Percentiles rank a stretch among this genome's conserved stretches.
These are phyloP conservation scores for Epichloe baconii DNA, from an alignment of 2,329 filamentous ascomycete species.

Conservation along the genomic window DNA sequence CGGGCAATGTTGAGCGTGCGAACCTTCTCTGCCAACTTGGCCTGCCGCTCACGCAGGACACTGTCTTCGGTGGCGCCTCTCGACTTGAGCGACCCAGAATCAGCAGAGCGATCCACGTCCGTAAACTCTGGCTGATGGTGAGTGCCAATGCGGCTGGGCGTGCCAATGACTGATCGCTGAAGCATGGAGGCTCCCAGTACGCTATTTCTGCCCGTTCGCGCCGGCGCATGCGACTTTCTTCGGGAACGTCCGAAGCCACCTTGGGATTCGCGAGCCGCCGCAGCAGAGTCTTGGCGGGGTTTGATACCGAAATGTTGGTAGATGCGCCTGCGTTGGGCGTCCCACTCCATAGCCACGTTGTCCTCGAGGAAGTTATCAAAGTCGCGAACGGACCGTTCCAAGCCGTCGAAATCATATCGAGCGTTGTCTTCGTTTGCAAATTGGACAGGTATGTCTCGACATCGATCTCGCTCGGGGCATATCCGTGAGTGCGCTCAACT, in stretches of 20 bases:
- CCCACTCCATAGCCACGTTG: conserved; percentile 91
- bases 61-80: conserved; percentile 51
- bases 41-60: conserved; percentile 71
- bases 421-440: conserved; percentile 77
- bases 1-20: conserved; percentile 65
- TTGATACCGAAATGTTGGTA: conserved; percentile 94
- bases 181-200: conserved; percentile 49
- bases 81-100: conserved; percentile 29
- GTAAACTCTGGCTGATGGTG: conserved; percentile 50
- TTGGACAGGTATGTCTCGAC: conserved; percentile 72
- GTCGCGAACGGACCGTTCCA: conserved; percentile 77
- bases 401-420: conserved; percentile 83
- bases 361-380: conserved; percentile 93
- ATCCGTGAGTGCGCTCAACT: conserved; percentile 29
- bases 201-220: conserved; percentile 36
- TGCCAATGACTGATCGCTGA: conserved; percentile 77
- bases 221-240: conserved; percentile 33
- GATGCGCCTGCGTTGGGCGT: conserved; percentile 80
- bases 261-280: conserved; percentile 32
- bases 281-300: conserved; percentile 34
- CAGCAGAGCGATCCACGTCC: conserved; percentile 49
- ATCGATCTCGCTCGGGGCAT: conserved; percentile 45
- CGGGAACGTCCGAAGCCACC: conserved; percentile 49
- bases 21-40: conserved; percentile 66
- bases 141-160: conserved; percentile 53